These are phyloP conservation scores for Ophiostoma australiae DNA, from an alignment of 2,329 filamentous ascomycete species.

Conservation along the genomic window DNA sequence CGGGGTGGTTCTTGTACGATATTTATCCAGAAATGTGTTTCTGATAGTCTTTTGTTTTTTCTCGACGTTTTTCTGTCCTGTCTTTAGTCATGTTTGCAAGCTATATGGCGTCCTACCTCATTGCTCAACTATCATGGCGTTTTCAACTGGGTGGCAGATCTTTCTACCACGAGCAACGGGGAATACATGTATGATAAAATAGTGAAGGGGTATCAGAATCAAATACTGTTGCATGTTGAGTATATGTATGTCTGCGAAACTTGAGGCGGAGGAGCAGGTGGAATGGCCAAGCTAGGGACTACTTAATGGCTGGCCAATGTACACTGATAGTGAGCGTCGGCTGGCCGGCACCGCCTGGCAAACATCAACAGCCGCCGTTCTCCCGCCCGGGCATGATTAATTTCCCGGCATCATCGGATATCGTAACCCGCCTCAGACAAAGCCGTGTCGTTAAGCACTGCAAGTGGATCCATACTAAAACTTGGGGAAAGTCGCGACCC, in stretches of 20 bases:
- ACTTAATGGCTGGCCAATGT: neutral
- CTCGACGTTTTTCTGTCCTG: neutral
- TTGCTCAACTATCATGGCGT: neutral
- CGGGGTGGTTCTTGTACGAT: constrained; percentile 1
- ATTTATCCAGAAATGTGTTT: neutral
- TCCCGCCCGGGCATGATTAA: neutral
- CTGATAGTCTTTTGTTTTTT: neutral
- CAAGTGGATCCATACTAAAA: constrained; percentile 4
- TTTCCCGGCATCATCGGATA: neutral
- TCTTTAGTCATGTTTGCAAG: neutral
- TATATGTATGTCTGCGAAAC: neutral
- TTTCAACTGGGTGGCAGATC: neutral
- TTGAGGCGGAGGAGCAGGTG: neutral
- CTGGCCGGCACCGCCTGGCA: neutral
- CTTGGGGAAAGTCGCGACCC: constrained; percentile 3
- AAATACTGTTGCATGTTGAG: neutral
- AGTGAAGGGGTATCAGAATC: neutral
- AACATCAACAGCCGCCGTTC: neutral
- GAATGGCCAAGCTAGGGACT: neutral
- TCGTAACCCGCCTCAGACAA: neutral
- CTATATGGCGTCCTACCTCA: neutral
- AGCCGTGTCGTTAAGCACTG: neutral
- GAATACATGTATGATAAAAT: neutral
- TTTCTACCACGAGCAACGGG: neutral
- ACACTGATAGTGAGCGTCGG: neutral